Evolutionary conservation across 129 eudicot genomes (phyloP).

Genomic region (Chrysanthemum makinoi): DNA sequence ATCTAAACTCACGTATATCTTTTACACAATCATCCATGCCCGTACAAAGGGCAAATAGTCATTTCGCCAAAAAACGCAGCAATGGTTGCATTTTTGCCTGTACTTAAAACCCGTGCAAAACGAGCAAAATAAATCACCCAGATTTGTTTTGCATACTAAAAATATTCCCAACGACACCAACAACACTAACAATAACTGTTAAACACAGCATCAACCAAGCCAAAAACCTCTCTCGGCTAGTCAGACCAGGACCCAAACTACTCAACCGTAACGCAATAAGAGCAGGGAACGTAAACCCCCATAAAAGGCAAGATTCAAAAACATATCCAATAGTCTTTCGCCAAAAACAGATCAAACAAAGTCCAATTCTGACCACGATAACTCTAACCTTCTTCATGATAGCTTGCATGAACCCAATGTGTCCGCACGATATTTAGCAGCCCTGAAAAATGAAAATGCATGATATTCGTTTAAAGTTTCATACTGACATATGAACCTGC

Average conservation of each 20-base stretch:
- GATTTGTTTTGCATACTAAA: constrained; percentile 56
- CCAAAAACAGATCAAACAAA: too few relatives aligned
- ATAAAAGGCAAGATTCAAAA: too few relatives aligned
- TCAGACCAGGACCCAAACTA: constrained; percentile 59
- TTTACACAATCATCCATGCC: background rate
- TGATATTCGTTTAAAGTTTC: too few relatives aligned
- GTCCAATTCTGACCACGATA: too few relatives aligned
- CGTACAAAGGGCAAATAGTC: constrained; percentile 8
- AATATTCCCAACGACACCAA: constrained; percentile 80
- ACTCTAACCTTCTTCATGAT: too few relatives aligned
- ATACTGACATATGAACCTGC: too few relatives aligned
- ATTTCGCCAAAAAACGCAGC: background rate
- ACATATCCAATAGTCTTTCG: too few relatives aligned
- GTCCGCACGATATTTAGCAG: too few relatives aligned
- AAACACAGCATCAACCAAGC: constrained; percentile 80
- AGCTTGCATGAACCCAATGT: too few relatives aligned
- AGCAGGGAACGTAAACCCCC: constrained; percentile 67
- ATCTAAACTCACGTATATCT: background rate
- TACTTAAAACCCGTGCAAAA: background rate
- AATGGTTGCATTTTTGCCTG: background rate
- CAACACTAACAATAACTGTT: constrained; percentile 67
- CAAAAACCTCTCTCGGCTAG: constrained; percentile 50
- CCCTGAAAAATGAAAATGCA: too few relatives aligned
- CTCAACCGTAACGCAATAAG: constrained; percentile 79
- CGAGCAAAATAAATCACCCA: constrained; percentile 28